Conservation (phyloP, 495 filamentous ascomycete species). For the Bathelium albidoporum region DNA sequence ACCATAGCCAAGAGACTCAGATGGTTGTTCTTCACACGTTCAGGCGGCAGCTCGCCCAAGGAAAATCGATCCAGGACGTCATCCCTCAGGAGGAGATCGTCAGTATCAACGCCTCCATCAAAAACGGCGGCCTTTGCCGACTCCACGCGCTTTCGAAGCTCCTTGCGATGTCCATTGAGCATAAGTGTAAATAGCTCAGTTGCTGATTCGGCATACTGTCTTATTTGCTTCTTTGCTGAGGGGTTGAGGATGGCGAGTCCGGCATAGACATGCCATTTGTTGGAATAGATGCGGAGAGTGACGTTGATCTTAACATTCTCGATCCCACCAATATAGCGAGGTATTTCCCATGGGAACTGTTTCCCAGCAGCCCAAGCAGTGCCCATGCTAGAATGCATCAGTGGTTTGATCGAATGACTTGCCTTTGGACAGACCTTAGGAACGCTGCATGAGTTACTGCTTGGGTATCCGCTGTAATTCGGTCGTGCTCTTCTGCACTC, state of each 20-base stretch:
- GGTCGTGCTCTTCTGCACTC: conserved; percentile 77
- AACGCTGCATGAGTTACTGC: conserved; percentile 97
- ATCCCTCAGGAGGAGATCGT: conserved; percentile 64
- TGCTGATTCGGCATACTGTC: conserved; percentile 82
- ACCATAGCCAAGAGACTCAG: conserved; percentile 94
- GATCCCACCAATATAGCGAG: conserved; percentile 88
- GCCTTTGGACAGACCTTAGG: conserved; percentile 34
- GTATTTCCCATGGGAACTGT: conserved; percentile 92
- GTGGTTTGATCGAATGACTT: not conserved
- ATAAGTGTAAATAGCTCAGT: conserved; percentile 96
- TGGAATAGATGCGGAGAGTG: conserved; percentile 90
- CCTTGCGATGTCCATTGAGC: conserved; percentile 69
- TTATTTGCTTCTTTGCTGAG: conserved; percentile 79
- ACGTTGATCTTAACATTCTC: conserved; percentile 99
- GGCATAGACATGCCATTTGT: conserved; percentile 99
- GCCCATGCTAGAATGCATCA: conserved; percentile 57
- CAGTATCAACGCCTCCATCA: conserved; percentile 35
- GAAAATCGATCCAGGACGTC: conserved; percentile 82
- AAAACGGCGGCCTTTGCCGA: conserved; percentile 76
- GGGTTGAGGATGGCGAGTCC: conserved; percentile 95
- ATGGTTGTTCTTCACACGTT: conserved; percentile 77
- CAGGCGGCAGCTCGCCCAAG: conserved; percentile 54
- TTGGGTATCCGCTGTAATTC: conserved; percentile 95
- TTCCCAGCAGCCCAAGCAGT: conserved; percentile 88
- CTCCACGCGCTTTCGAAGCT: conserved; percentile 71